Evolutionary conservation across 495 filamentous ascomycete genomes (phyloP).

Genomic region (Penicillium bovifimosum): DNA sequence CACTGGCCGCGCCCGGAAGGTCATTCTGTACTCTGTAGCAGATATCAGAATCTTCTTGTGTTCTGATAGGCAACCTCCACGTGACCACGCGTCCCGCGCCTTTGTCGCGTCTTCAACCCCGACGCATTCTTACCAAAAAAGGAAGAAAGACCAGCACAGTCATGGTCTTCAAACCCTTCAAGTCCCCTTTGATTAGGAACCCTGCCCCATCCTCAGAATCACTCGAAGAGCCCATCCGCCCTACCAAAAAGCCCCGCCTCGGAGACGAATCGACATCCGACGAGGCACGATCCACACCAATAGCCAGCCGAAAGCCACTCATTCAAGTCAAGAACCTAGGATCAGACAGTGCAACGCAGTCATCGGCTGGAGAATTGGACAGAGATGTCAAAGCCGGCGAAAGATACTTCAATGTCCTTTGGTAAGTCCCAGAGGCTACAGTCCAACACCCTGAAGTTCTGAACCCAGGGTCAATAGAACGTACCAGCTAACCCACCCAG

Average conservation of each 20-base stretch:
- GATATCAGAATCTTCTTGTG: background rate
- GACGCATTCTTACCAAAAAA: conserved; percentile 1
- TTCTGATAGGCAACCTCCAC: background rate
- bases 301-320: conserved; percentile 24
- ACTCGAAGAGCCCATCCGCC: conserved; percentile 7
- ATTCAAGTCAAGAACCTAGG: conserved; percentile 29
- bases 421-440: conserved; percentile 35
- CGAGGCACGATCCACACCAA: conserved; percentile 8
- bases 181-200: conserved; percentile 40
- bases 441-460: background rate
- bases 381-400: conserved; percentile 26
- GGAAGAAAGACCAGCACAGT: conserved; percentile 8
- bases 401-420: conserved; percentile 63
- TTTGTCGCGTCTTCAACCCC: conserved; percentile 8
- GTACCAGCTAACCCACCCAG: conserved; percentile 28
- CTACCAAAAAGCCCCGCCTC: conserved; percentile 30
- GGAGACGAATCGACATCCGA: conserved; percentile 12
- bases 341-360: conserved; percentile 9
- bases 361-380: background rate
- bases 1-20: no score
- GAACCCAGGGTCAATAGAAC: background rate
- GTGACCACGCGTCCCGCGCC: conserved; percentile 18
- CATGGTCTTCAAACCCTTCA: conserved; percentile 47
- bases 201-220: conserved; percentile 6
- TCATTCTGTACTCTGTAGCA: no score